These are phyloP conservation scores for Fusarium duplospermum DNA, from an alignment of 2,329 filamentous ascomycete genomes.

Conservation along the genomic window DNA sequence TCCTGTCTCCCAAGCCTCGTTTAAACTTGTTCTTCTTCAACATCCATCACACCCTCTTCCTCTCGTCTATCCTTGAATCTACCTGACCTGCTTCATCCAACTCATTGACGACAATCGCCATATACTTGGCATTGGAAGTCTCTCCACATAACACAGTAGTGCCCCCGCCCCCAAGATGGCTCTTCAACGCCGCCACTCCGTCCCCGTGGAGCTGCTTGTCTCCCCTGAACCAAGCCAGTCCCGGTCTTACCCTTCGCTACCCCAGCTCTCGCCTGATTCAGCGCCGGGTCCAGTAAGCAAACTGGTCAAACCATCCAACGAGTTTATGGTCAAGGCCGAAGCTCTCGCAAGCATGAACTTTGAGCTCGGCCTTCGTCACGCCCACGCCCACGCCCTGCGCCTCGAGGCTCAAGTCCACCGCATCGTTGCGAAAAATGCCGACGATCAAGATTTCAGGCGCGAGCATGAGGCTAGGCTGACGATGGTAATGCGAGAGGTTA, in stretches of 20 bases:
- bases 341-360: slow-evolving; percentile 52
- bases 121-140: neutral
- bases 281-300: too few relatives aligned
- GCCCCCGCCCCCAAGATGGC: slow-evolving; percentile 2
- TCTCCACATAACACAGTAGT: neutral
- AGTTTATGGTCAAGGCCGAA: slow-evolving; percentile 44
- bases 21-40: neutral
- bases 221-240: slow-evolving; percentile 11
- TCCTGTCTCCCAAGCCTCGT: neutral
- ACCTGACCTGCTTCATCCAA: neutral
- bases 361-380: slow-evolving; percentile 50
- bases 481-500: slow-evolving; percentile 47
- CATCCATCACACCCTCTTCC: neutral
- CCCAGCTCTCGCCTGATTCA: too few relatives aligned
- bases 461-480: slow-evolving; percentile 42
- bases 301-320: too few relatives aligned
- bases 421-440: slow-evolving; percentile 41
- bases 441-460: slow-evolving; percentile 45
- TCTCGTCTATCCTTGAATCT: neutral
- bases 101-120: neutral
- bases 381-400: slow-evolving; percentile 43
- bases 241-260: too few relatives aligned
- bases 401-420: slow-evolving; percentile 46
- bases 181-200: slow-evolving; percentile 27
- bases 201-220: slow-evolving; percentile 15